A percentile compares a stretch with the other conserved stretches of the same genome.
Conservation (phyloP, 2,329 filamentous ascomycete species). For the Colletotrichum sp. region DNA sequence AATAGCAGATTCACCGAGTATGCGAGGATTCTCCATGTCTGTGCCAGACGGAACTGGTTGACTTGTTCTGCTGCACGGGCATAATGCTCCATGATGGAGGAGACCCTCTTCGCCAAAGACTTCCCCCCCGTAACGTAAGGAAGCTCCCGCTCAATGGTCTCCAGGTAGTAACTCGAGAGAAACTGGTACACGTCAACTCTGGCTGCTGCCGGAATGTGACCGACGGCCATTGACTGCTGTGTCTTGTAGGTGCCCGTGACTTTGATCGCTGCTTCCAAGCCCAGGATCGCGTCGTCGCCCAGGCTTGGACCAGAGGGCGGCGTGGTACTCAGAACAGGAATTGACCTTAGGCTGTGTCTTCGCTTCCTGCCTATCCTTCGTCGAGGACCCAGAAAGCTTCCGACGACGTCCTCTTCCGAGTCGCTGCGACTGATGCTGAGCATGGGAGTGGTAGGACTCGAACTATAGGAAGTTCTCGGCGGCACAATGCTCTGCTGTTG, state of each 20-base stretch:
- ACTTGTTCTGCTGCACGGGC: conserved; percentile 62
- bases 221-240: conserved; percentile 68
- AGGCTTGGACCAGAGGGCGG: conserved; percentile 51
- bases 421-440: conserved; percentile 66
- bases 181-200: conserved; percentile 61
- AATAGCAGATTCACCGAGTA: conserved; percentile 62
- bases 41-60: conserved; percentile 64
- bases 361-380: conserved; percentile 45
- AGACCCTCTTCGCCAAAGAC: conserved; percentile 52
- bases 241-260: conserved; percentile 62
- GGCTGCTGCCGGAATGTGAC: conserved; percentile 57
- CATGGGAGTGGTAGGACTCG: conserved; percentile 54
- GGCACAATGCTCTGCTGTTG: conserved; percentile 35
- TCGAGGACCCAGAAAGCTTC: conserved; percentile 61
- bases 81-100: conserved; percentile 59
- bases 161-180: conserved; percentile 61
- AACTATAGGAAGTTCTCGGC: conserved; percentile 47
- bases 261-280: conserved; percentile 63
- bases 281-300: conserved; percentile 51
- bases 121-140: conserved; percentile 42
- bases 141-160: conserved; percentile 55
- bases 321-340: conserved; percentile 53
- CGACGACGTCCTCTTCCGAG: conserved; percentile 69
- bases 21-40: conserved; percentile 67
- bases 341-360: conserved; percentile 39